Evolutionary conservation across 441 rosid species (phyloP).

Genomic region (Euphorbia celastroides): DNA sequence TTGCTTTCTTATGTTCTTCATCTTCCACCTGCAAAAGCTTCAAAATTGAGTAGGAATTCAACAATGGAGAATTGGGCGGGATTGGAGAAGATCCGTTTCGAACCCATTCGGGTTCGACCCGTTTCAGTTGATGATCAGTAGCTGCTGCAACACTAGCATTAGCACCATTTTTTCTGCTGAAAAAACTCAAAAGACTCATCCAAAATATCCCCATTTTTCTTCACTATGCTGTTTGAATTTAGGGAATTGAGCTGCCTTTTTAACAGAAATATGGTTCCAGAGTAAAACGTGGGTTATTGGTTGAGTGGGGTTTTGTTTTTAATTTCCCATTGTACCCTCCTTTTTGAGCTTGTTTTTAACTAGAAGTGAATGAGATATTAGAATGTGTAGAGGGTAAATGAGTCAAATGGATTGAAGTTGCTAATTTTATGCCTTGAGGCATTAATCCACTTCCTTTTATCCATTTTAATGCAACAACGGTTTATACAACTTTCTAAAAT

Average conservation of each 20-base stretch:
- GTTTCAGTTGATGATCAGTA: background rate
- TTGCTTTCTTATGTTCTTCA: constrained; percentile 7
- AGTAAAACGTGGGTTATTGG: constrained; percentile 16
- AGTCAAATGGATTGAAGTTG: background rate
- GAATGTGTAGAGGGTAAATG: background rate
- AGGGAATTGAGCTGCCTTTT: background rate
- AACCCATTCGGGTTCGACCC: background rate
- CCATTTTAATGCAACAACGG: background rate
- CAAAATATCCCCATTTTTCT: constrained; percentile 19
- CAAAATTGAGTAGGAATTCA: constrained; percentile 3
- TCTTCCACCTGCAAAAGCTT: constrained; percentile 6
- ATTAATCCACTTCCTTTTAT: background rate
- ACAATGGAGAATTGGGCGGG: background rate
- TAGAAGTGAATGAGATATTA: background rate
- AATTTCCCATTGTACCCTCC: background rate
- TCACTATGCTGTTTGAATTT: constrained; percentile 1
- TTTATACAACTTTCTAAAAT: background rate
- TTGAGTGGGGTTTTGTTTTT: constrained; percentile 2
- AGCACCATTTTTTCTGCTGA: constrained; percentile 15
- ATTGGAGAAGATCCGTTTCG: background rate
- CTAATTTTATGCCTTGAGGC: background rate
- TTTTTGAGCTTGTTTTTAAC: background rate
- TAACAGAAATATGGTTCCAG: background rate
- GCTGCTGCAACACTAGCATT: background rate
- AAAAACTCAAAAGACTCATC: constrained; percentile 24